A percentile compares a stretch with the other conserved stretches of the same genome.
Conservation (phyloP, 768 basidiomycete species). For the Suillus fuscotomentosus region DNA sequence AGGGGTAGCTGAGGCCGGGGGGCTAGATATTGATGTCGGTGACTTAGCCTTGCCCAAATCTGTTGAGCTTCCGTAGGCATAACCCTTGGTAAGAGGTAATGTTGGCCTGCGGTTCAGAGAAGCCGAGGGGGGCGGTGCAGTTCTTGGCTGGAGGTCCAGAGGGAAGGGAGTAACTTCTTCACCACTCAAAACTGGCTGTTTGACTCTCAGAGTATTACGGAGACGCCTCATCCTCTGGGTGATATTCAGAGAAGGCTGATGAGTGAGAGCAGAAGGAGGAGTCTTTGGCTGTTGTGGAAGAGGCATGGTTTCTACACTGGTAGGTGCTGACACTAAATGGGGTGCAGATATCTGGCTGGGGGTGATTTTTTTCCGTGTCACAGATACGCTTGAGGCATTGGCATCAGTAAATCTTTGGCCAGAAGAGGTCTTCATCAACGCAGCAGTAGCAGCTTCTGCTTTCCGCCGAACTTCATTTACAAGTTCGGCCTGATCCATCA, state of each 20-base stretch:
- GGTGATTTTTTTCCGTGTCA: constrained; percentile 55
- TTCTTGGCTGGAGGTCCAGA: constrained; percentile 41
- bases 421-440: constrained; percentile 52
- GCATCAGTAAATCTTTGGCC: constrained; percentile 39
- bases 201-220: constrained; percentile 63
- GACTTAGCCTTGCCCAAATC: constrained; percentile 57
- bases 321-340: constrained; percentile 62
- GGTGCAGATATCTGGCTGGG: constrained; percentile 67
- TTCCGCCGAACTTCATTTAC: constrained; percentile 66
- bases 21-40: constrained; percentile 50
- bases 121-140: constrained; percentile 24
- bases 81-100: constrained; percentile 45
- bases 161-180: constrained; percentile 50
- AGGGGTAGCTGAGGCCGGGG: constrained; percentile 71
- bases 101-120: constrained; percentile 44
- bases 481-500: constrained; percentile 53
- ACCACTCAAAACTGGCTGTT: constrained; percentile 43
- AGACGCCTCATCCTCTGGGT: constrained; percentile 74
- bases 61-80: constrained; percentile 34
- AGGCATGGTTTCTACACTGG: constrained; percentile 67
- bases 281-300: constrained; percentile 37
- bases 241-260: constrained; percentile 47
- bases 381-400: constrained; percentile 41
- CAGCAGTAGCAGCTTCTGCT: constrained; percentile 63
- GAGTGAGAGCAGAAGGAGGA: constrained; percentile 29